Evolutionary conservation across 805 yeast genomes (phyloP).

Genomic region (Ogataea salicorniae): DNA sequence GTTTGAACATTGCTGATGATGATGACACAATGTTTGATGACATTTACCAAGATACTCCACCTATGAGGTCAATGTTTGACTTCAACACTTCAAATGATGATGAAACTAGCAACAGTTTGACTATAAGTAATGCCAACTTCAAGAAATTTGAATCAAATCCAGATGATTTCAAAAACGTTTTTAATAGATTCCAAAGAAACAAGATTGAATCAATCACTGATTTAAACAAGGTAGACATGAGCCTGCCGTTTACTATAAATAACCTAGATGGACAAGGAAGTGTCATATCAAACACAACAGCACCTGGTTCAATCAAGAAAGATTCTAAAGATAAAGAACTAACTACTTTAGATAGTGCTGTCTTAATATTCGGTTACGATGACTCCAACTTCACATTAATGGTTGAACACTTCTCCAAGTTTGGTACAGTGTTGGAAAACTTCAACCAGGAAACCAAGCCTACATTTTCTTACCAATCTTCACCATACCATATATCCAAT

Average conservation of each 20-base stretch:
- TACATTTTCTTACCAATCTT: slow-evolving; percentile 5
- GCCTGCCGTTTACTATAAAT: slow-evolving; percentile 14
- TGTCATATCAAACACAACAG: background rate
- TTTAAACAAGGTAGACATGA: background rate
- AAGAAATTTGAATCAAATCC: slow-evolving; percentile 40
- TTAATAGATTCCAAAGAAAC: slow-evolving; percentile 31
- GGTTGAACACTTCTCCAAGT: slow-evolving; percentile 67
- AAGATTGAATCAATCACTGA: slow-evolving; percentile 10
- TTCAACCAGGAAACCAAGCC: slow-evolving; percentile 35
- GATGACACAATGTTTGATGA: slow-evolving; percentile 21
- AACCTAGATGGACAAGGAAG: background rate
- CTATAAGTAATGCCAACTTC: slow-evolving; percentile 21
- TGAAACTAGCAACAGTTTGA: slow-evolving; percentile 32
- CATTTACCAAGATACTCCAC: slow-evolving; percentile 41
- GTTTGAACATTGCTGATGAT: slow-evolving; percentile 7
- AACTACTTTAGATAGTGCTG: slow-evolving; percentile 48
- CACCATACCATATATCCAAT: slow-evolving; percentile 1
- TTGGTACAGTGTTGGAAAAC: slow-evolving; percentile 76
- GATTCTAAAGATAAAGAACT: slow-evolving; percentile 25
- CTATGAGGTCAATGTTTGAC: slow-evolving; percentile 46
- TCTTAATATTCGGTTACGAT: slow-evolving; percentile 85
- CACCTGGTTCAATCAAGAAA: background rate
- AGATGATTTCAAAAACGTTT: slow-evolving; percentile 39
- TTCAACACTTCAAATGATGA: slow-evolving; percentile 38
- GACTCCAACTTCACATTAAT: slow-evolving; percentile 65